Base-by-base conservation (phyloP, 2,329 filamentous ascomycete genomes). In the Myotisia sp. region DNA sequence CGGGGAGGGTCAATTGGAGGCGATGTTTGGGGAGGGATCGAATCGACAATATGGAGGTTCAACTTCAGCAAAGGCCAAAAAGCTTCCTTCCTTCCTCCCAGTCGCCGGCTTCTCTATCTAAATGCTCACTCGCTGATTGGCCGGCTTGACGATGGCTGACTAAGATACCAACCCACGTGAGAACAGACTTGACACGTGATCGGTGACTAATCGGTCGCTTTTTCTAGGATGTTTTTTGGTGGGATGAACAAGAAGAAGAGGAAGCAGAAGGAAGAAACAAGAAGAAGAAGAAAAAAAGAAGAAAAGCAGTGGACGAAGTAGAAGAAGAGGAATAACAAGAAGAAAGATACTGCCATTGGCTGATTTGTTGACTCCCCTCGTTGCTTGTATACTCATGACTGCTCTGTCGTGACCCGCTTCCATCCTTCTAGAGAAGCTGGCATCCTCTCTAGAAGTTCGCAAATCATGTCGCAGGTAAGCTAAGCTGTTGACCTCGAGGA, bases 391-490 rank as follows among this genome's bases (percentile, higher is more conserved):
- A 23, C 38, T 26, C 13, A 41, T 41, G 38, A 36, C 20, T 34
- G 13, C 20, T 26, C 13, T 2, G 14, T 26, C 32, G 22, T 34
- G 32, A 34, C 32, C 22, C n/a, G n/a, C 19, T 20, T 26, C 20
- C 10, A 26, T 28, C 16, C 74, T 74, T 80, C 75, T 79, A 76
- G 78, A 76, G 77, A 77, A 77, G 70, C 67, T 74, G 72, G 72
- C 70, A 76, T 70, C 65, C n/a, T 71, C 78, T 75, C 74, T 79
- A 76, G 74, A 71, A 73, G 74, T 68, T 66, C 45, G 42, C 48
- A 42, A 37, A 59, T 66, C 52, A 69, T 67, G 64, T 65, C 63
- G 49, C 59, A 65, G 66, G 71, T 76, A 59, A 59, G 67, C 61
- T 33, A 13, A 36, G 31, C 20, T 36, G 16, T 26, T 3, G 28